Evolutionary conservation across 352 stramenopile species (phyloP).

Genomic region (Globisporangium viniferum): DNA sequence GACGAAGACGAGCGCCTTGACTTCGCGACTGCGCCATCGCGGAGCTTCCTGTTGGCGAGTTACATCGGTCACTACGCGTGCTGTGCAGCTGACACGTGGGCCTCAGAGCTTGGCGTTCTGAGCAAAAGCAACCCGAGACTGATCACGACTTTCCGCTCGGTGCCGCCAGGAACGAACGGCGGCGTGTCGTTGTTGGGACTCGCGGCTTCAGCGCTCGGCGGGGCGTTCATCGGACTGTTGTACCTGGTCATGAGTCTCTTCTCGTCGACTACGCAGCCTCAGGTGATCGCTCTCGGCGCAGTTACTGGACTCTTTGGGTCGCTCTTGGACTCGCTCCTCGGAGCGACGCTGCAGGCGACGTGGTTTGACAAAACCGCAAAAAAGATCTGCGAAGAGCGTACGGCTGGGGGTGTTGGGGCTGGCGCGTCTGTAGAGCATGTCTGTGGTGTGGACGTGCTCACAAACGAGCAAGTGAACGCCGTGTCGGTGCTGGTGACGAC

Average conservation of each 20-base stretch:
- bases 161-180: slow-evolving; percentile 93
- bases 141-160: slow-evolving; percentile 75
- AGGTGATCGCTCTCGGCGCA: slow-evolving; percentile 56
- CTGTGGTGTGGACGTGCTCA: slow-evolving; percentile 43
- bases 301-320: slow-evolving; percentile 68
- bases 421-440: slow-evolving; percentile 16
- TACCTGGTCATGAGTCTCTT: slow-evolving; percentile 46
- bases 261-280: slow-evolving; percentile 36
- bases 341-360: slow-evolving; percentile 77
- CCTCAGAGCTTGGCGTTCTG: slow-evolving; percentile 94
- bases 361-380: slow-evolving; percentile 55
- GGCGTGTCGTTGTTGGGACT: slow-evolving; percentile 87
- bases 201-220: slow-evolving; percentile 77
- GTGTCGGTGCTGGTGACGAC: slow-evolving; percentile 64
- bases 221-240: slow-evolving; percentile 83
- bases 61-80: slow-evolving; percentile 94
- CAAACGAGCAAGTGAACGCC: slow-evolving; percentile 76
- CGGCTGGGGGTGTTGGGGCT: background rate
- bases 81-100: slow-evolving; percentile 92
- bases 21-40: slow-evolving; percentile 26
- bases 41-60: slow-evolving; percentile 56
- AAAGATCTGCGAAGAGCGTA: slow-evolving; percentile 52
- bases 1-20: slow-evolving; percentile 41
- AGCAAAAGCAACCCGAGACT: slow-evolving; percentile 71
- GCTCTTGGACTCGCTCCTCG: slow-evolving; percentile 80